These are phyloP conservation scores for Mycoemilia scoparia DNA, from an alignment of 192 early-diverging fungal species.

Conservation along the genomic window DNA sequence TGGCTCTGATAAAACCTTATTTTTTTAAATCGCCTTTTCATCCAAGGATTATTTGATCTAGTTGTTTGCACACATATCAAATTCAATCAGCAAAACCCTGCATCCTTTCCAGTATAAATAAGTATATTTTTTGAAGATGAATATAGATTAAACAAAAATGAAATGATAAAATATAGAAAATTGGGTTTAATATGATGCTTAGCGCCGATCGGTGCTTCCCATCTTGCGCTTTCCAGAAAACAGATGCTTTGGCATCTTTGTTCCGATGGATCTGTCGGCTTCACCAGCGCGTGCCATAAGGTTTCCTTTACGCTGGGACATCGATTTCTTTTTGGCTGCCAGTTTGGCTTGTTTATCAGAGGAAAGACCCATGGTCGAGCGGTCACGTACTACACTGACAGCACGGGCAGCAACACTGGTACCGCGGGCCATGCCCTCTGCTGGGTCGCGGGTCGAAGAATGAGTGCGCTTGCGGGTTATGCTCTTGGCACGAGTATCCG, in stretches of 20 bases:
- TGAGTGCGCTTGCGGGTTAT: conserved; percentile 62
- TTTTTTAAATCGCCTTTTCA: no score
- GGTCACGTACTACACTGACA: conserved; percentile 35
- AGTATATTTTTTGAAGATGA: background rate
- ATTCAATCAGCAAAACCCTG: no score
- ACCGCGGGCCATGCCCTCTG: conserved; percentile 42
- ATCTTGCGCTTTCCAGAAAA: conserved; percentile 77
- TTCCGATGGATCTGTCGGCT: conserved; percentile 76
- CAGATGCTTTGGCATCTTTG: conserved; percentile 97
- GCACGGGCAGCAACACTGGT: conserved; percentile 41
- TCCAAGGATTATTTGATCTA: no score
- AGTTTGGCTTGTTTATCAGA: conserved; percentile 26
- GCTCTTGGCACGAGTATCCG: conserved; percentile 30
- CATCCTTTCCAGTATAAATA: no score
- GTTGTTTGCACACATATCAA: no score
- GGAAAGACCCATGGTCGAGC: conserved; percentile 60
- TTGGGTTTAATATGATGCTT: conserved; percentile 7
- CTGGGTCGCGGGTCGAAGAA: conserved; percentile 41
- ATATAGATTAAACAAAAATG: conserved; percentile 1
- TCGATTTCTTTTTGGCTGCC: conserved; percentile 58
- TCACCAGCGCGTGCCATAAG: conserved; percentile 71
- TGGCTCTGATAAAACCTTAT: no score
- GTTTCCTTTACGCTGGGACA: conserved; percentile 55
- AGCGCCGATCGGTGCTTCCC: conserved; percentile 67
- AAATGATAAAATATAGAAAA: background rate